Conservation (phyloP, 192 early-diverging fungal genomes). For the Chytriomyces hyalinus region DNA sequence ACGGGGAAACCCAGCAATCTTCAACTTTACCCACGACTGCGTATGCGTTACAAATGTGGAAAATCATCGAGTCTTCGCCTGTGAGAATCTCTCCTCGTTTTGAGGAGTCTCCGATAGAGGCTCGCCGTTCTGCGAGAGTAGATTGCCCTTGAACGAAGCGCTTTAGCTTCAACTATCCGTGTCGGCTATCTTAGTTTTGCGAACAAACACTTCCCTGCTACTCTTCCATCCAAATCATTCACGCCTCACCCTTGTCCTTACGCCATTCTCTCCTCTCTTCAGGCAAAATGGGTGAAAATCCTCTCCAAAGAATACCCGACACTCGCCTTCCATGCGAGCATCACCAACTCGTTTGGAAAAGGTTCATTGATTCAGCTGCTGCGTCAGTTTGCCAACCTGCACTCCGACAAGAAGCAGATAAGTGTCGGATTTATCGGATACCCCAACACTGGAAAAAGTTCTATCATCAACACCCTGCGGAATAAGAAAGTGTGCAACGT, state of each 20-base stretch:
- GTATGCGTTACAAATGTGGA: constrained; percentile 63
- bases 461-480: constrained; percentile 97
- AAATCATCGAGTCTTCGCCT: constrained; percentile 47
- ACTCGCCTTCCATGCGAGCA: constrained; percentile 97
- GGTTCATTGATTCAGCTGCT: constrained; percentile 95
- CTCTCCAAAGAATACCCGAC: constrained; percentile 93
- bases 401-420: constrained; percentile 98
- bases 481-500: constrained; percentile 97
- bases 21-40: constrained; percentile 24
- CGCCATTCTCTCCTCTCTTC: not conserved
- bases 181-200: constrained; percentile 49
- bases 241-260: too few species aligned
- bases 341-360: constrained; percentile 99
- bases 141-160: constrained; percentile 20
- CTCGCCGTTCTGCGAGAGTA: constrained; percentile 46
- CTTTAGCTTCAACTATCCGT: constrained; percentile 23
- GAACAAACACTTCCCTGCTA: constrained; percentile 43
- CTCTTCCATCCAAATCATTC: constrained; percentile 3
- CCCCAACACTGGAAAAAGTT: constrained; percentile 96
- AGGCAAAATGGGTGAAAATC: constrained; percentile 92
- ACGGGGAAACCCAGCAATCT: not conserved
- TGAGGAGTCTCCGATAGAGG: constrained; percentile 46
- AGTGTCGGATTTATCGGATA: constrained; percentile 98
- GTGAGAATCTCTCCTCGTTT: constrained; percentile 54
- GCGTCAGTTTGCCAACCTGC: constrained; percentile 94